Evolutionary conservation across 805 yeast species (phyloP), one percentile per base, ranked within the genome.

Genomic region (Cephaloascus fragrans): DNA sequence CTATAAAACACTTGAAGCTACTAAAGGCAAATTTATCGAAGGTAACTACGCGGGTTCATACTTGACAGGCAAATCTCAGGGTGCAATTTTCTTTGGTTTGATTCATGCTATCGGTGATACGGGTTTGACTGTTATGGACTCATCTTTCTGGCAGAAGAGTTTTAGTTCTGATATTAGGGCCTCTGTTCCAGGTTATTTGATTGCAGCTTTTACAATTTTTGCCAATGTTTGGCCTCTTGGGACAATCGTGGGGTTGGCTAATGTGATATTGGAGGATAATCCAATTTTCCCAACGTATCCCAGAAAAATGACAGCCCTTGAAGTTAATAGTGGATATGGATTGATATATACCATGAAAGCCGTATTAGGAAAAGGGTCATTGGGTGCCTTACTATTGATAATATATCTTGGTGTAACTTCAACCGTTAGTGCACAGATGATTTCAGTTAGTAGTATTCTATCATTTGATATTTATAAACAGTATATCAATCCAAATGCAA

Each of bases 381-480:
- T 58, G 31, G 65, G 59, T 14, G 64, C 56, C 9, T 47, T 53
- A 26, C 47, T 64, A 19, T 47, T 64, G 31, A 51, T 61, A 35
- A 49, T 64, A 19, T 64, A 60, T 43, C 51, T 62, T 41, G 64
- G 68, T 2, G 67, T 63, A 20, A 64, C 69, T 9, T 61, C 68
- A n/a, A 59, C 69, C 3, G 62, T 60, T 15, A 56, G 64, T 39
- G 66, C 69, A 4, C 63, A 64, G 44, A 47, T 64, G 57, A 58
- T 64, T 33, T 61, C 68, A 3, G 67, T 62, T 20, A 56, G 64
- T 39, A 55, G 63, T 39, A 61, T 64, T 41, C 43, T 69, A 32
- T 67, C 75, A 2, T 71, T 64, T 45, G 77, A 71, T 49, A 58
- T 69, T 40, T 71, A 61, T 53, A 61, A 66, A 57, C 63, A 53